These are phyloP conservation scores for Axilococcus clingmanii DNA, from an alignment of 139 green algal genomes.

Conservation along the genomic window DNA sequence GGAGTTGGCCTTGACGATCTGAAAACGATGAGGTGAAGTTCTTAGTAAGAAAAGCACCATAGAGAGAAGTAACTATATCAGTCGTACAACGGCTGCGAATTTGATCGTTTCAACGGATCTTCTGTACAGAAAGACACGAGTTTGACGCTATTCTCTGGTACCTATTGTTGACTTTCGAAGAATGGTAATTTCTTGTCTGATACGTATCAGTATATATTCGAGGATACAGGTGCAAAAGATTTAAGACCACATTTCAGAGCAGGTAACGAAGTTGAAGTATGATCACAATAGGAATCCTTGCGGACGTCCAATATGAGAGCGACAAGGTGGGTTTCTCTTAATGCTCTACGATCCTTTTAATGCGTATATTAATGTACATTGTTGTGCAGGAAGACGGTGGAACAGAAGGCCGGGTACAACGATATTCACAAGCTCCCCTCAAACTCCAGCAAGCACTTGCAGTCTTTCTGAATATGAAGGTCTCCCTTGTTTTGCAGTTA, in stretches of 20 bases:
- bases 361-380: background rate
- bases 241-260: too few species aligned
- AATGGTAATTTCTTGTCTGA: too few species aligned
- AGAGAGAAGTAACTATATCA: too few species aligned
- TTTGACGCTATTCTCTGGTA: background rate
- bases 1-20: too few species aligned
- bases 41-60: too few species aligned
- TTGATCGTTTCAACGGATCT: too few species aligned
- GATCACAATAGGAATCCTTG: constrained; percentile 17
- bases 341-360: background rate
- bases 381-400: constrained; percentile 25
- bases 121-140: too few species aligned
- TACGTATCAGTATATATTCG: too few species aligned
- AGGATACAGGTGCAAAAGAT: too few species aligned
- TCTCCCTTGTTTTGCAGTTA: constrained; percentile 27
- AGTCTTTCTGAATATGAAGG: constrained; percentile 8
- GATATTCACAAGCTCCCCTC: constrained; percentile 41
- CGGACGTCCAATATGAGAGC: constrained; percentile 27
- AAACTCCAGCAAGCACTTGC: constrained; percentile 48
- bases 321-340: constrained; percentile 6
- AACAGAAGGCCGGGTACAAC: constrained; percentile 43
- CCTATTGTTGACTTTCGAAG: background rate
- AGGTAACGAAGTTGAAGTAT: too few species aligned
- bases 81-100: too few species aligned
- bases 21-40: too few species aligned